Conservation (phyloP, 2,329 filamentous ascomycete genomes). For the Exophiala bonariae region DNA sequence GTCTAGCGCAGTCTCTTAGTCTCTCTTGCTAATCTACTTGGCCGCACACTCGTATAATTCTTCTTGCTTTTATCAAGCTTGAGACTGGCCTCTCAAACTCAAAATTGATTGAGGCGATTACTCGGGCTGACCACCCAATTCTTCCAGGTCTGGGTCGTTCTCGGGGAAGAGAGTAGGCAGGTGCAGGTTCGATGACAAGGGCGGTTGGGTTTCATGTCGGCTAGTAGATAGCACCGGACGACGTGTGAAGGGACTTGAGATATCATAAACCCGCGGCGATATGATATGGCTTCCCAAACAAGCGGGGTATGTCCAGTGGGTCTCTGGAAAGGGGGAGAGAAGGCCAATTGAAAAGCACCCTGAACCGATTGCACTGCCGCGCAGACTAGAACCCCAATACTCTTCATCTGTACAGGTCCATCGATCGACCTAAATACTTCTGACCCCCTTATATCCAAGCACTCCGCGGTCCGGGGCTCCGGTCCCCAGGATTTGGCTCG, state of each 20-base stretch:
- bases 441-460: constrained; percentile 1
- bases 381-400: constrained; percentile 2
- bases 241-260: not conserved
- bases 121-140: not conserved
- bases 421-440: constrained; percentile 1
- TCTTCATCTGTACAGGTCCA: constrained; percentile 1
- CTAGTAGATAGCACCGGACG: constrained; percentile 1
- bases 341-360: constrained; percentile 1
- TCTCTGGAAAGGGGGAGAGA: constrained; percentile 2
- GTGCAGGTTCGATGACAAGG: constrained; percentile 2
- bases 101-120: not conserved
- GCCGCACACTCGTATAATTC: not conserved
- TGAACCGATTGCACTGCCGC: constrained; percentile 3
- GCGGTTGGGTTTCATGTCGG: constrained; percentile 2
- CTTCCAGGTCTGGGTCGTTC: not conserved
- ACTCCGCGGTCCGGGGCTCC: constrained; percentile 3
- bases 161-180: not conserved
- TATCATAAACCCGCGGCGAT: constrained; percentile 5
- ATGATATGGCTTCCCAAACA: constrained; percentile 4
- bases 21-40: constrained; percentile 2
- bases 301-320: not conserved
- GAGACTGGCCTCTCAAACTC: not conserved
- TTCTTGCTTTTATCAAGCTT: constrained; percentile 1
- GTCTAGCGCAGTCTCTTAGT: constrained; percentile 1
- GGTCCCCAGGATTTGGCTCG: too few relatives aligned